Percentiles rank a stretch among this genome's conserved stretches.
These are phyloP conservation scores for Inga oerstediana DNA, from an alignment of 306 rosid genomes.

Conservation along the genomic window DNA sequence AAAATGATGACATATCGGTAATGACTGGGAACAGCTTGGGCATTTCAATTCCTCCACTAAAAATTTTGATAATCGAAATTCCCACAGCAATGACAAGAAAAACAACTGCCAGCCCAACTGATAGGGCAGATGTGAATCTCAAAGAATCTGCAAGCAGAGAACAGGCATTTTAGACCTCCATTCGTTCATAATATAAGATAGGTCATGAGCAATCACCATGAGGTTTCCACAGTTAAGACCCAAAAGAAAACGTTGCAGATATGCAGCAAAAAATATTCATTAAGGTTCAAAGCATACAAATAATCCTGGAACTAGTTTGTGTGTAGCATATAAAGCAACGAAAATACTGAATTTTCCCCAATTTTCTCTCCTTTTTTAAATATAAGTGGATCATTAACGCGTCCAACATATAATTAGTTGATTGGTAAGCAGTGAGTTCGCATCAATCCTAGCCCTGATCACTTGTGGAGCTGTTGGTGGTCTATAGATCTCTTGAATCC, in stretches of 20 bases:
- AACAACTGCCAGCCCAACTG: constrained; percentile 80
- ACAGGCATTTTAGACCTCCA: constrained; percentile 30
- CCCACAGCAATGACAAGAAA: constrained; percentile 92
- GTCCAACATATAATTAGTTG: not conserved
- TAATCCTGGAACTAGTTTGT: constrained; percentile 6
- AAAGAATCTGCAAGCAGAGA: constrained; percentile 79
- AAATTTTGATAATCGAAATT: constrained; percentile 73
- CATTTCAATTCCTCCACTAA: constrained; percentile 71
- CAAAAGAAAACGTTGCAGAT: not conserved
- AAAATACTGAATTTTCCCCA: not conserved
- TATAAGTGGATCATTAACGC: not conserved
- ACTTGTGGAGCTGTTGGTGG: not conserved
- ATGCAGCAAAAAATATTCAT: constrained; percentile 10
- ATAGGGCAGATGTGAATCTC: constrained; percentile 85
- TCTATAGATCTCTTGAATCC: not conserved
- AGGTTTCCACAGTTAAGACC: not conserved
- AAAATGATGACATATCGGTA: constrained; percentile 53
- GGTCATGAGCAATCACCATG: constrained; percentile 7
- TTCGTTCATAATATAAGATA: constrained; percentile 17
- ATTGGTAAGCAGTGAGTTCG: constrained; percentile 2
- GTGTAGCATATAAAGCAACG: constrained; percentile 1
- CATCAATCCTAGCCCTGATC: constrained; percentile 8
- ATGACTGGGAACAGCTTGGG: constrained; percentile 73
- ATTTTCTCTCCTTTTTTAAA: not conserved
- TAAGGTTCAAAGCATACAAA: constrained; percentile 3